These are phyloP conservation scores for Didymella keratinophila DNA, from an alignment of 2,329 filamentous ascomycete species.

Conservation along the genomic window DNA sequence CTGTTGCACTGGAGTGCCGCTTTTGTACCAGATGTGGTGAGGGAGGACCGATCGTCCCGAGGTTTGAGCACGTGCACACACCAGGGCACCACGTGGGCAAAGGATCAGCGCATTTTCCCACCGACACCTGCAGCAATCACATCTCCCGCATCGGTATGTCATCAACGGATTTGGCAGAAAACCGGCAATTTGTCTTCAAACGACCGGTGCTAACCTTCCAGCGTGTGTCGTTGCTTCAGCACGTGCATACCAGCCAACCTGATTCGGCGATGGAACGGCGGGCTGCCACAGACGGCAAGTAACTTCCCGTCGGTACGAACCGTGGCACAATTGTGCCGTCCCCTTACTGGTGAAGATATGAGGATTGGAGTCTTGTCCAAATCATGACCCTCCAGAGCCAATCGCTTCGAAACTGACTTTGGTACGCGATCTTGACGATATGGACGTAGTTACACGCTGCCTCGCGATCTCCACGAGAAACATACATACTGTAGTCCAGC, in stretches of 20 bases:
- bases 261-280: not conserved
- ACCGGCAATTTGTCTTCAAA: no score
- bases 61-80: not conserved
- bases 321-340: not conserved
- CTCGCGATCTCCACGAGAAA: not conserved
- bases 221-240: no score
- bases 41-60: not conserved
- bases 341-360: no score
- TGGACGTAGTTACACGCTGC: not conserved
- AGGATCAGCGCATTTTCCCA: not conserved
- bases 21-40: no score
- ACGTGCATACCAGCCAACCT: not conserved
- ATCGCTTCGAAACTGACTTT: not conserved
- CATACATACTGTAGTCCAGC: not conserved
- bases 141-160: not conserved
- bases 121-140: not conserved
- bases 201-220: no score
- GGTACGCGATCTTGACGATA: not conserved
- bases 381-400: no score
- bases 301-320: not conserved
- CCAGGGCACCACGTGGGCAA: not conserved
- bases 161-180: no score
- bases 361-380: no score
- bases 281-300: not conserved
- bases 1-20: not conserved